A percentile compares a stretch with the other conserved stretches of the same genome.
These are phyloP conservation scores for Ilyonectria sp. DNA, from an alignment of 2,329 filamentous ascomycete genomes.

Conservation along the genomic window DNA sequence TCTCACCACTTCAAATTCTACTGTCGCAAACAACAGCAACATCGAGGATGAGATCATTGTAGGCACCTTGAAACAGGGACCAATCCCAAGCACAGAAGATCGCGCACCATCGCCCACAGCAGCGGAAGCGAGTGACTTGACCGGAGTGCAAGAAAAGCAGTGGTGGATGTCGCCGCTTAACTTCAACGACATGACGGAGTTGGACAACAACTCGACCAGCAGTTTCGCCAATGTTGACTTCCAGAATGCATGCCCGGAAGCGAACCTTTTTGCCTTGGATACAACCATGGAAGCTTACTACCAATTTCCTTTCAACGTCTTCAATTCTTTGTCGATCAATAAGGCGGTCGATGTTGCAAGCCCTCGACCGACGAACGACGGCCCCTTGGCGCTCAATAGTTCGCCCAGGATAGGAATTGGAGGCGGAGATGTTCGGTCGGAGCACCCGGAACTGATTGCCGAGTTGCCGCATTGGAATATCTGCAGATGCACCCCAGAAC, in stretches of 20 bases:
- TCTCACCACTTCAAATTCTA: slow-evolving; percentile 1
- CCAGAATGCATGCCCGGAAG: neutral
- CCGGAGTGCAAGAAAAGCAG: neutral
- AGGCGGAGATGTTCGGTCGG: neutral
- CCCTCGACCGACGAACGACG: neutral
- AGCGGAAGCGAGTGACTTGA: neutral
- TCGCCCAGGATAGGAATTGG: neutral
- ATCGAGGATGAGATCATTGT: neutral
- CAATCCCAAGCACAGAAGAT: neutral
- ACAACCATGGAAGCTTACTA: slow-evolving; percentile 1
- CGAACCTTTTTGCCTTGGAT: neutral
- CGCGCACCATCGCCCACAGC: neutral
- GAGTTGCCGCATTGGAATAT: neutral
- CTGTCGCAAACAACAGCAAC: neutral
- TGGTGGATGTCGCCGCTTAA: neutral
- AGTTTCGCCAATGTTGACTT: neutral
- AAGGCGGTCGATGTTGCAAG: neutral
- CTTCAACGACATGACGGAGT: neutral
- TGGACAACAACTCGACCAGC: neutral
- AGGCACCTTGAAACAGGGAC: neutral
- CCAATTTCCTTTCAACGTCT: neutral
- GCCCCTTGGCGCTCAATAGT: neutral
- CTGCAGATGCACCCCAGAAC: neutral
- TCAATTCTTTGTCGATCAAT: neutral
- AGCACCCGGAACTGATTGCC: neutral